Base-by-base conservation (phyloP, 768 basidiomycete species). In the Phallus indusiatus region DNA sequence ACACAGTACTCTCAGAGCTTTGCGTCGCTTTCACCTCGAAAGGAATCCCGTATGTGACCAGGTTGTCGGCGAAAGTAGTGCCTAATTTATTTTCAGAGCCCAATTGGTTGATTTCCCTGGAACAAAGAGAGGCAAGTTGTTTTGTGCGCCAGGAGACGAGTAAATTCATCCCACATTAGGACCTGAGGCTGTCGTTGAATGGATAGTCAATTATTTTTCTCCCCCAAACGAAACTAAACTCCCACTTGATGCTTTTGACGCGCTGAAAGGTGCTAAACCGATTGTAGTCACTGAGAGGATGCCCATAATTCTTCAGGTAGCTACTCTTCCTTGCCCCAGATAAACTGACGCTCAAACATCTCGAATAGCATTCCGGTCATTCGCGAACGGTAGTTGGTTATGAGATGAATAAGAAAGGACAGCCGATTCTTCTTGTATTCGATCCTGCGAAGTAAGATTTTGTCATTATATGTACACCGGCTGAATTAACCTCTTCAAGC, bases 361-460 rank as follows among this genome's bases (percentile, higher is more conserved):
- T 42, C 3, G 21, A 2, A 18, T 86, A 95, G 74, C 84, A 90
- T 66, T 69, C 77, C 7, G 90, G 91, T 0, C 93, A 96, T 72
- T 96, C 93, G n/a, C 73, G 88, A 22, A 86, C 86, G 4, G 82
- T 96, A 12, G 78, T 96, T 2, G 93, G 93, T 1, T 94, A 87
- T 64, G 90, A 94, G 69, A 70, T 84, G 42, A 75, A 74, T 55
- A 80, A 77, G 64, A 74, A 74, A 16, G 85, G 83, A 7, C 69
- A 73, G 12, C 74, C 81, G 42, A 85, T 81, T 62, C 76, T 96
- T 9, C 74, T 95, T 14, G 74, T 80, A 7, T 90, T 93, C 62
- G 90, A 96, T 73, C 90, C 93, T 17, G 81, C 82, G 16, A 76
- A 67, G 89, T 88, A 61, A 64, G 75, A 11, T 42, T 42, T 10